Conservation (phyloP, 495 filamentous ascomycete genomes). For the Chaetomium fimeti region DNA sequence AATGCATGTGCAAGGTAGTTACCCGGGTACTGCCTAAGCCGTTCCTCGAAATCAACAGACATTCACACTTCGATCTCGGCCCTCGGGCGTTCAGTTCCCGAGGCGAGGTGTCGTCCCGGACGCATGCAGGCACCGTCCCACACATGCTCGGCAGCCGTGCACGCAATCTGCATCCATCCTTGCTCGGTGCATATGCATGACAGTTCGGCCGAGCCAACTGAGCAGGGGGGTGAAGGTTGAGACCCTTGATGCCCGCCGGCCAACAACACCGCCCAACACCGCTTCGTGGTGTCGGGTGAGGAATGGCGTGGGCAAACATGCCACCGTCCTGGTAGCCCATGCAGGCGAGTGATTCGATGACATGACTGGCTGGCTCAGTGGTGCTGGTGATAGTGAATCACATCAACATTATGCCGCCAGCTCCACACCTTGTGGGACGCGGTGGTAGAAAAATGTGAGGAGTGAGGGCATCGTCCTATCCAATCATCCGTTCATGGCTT, state of each 20-base stretch:
- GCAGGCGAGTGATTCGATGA: not conserved
- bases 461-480: not conserved
- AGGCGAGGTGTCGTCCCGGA: not conserved
- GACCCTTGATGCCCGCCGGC: not conserved
- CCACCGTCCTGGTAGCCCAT: not conserved
- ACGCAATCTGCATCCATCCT: not conserved
- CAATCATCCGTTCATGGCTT: not conserved
- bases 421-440: not conserved
- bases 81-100: constrained; percentile 1
- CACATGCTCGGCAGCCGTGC: not conserved
- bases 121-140: constrained; percentile 11
- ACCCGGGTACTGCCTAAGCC: no score
- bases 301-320: no score
- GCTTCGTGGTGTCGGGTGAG: not conserved
- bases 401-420: not conserved
- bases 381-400: not conserved
- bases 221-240: not conserved
- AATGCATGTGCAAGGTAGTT: not conserved
- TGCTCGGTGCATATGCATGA: not conserved
- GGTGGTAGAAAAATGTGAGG: not conserved
- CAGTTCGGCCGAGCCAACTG: not conserved
- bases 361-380: no score
- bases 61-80: not conserved
- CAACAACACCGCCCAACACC: not conserved
- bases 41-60: not conserved